A percentile compares a stretch with the other conserved stretches of the same genome.
These are phyloP conservation scores for Ceratobasidium sp. DNA, from an alignment of 1,284 basidiomycete species.

Conservation along the genomic window DNA sequence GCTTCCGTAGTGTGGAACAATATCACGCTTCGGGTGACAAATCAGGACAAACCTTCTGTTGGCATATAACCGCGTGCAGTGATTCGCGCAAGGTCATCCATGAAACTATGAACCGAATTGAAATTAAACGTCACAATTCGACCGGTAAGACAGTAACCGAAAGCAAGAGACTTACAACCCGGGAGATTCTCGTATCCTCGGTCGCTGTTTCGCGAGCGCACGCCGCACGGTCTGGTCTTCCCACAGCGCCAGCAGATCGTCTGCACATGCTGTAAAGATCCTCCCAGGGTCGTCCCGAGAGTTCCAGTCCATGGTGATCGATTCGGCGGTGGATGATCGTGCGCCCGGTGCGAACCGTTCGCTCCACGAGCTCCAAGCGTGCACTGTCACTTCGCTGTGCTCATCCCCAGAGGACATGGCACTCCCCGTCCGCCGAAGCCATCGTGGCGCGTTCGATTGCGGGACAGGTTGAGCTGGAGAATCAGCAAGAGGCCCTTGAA, in stretches of 20 bases:
- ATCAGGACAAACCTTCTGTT: constrained; percentile 53
- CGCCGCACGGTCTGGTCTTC: constrained; percentile 54
- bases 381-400: constrained; percentile 9
- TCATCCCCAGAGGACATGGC: constrained; percentile 1
- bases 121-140: too few species aligned
- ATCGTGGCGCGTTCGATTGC: neutral
- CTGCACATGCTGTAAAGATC: constrained; percentile 62
- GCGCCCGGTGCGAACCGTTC: constrained; percentile 1
- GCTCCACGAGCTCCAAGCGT: constrained; percentile 23
- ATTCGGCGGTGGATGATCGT: neutral
- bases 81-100: constrained; percentile 62
- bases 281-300: constrained; percentile 53
- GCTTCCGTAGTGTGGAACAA: constrained; percentile 13
- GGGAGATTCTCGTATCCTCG: constrained; percentile 61
- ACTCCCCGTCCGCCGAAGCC: neutral
- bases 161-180: constrained; percentile 59
- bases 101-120: constrained; percentile 55
- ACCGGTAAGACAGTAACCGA: too few species aligned
- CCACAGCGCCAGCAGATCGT: constrained; percentile 65
- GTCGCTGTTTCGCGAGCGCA: constrained; percentile 54
- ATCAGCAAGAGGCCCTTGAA: constrained; percentile 63
- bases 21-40: constrained; percentile 1
- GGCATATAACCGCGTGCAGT: constrained; percentile 61
- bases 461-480: constrained; percentile 53
- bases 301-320: constrained; percentile 25